Evolutionary conservation across 441 rosid species (phyloP), one percentile per base, ranked within the genome.

Genomic region (Populus hybrid): DNA sequence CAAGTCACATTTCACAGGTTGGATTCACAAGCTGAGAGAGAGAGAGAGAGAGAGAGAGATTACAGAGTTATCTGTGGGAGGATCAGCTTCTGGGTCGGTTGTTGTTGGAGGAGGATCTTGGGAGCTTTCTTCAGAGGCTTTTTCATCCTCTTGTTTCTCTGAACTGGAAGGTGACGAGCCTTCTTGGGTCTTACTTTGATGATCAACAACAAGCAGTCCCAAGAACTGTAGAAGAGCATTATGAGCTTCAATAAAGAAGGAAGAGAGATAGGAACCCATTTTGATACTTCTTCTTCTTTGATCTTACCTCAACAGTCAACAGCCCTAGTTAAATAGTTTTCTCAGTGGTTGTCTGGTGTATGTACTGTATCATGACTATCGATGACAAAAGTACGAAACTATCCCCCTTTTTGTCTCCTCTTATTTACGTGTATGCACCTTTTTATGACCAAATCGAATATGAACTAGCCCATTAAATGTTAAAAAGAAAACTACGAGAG

Each of bases 141-240:
- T 35, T 11, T 38, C 10, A 68, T 11, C 57, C 8, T 63, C 61
- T 11, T 73, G 40, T 67, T 35, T 32, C 32, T 65, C 57, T 14
- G 59, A 20, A 67, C 18, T 36, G 68, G 80, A 57, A 40, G 73
- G 46, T 32, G 65, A 16, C 16, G 75, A 69, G 42, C 28, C 20
- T 20, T 23, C 40, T 5, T 6, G 10, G 5, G 12, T 8, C 18
- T 23, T 4, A 16, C 12, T 36, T 21, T 59, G 57, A 30, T 38
- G 70, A 30, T 67, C 10, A 38, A 10, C 28, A 8, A 0, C 14
- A 24, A 69, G 71, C 11, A 73, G 6, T 10, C 83, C 83, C 36
- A 77, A 68, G 23, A 80, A 77, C 71, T 40, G 69, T 46, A 73
- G 35, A 73, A 73, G 30, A 59, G 35, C 76, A 21, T 8, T 30